Percentiles rank a stretch among this genome's conserved stretches.
These are phyloP conservation scores for Jaenimonas drosophilae DNA, from an alignment of 208 protist genomes.

Conservation along the genomic window DNA sequence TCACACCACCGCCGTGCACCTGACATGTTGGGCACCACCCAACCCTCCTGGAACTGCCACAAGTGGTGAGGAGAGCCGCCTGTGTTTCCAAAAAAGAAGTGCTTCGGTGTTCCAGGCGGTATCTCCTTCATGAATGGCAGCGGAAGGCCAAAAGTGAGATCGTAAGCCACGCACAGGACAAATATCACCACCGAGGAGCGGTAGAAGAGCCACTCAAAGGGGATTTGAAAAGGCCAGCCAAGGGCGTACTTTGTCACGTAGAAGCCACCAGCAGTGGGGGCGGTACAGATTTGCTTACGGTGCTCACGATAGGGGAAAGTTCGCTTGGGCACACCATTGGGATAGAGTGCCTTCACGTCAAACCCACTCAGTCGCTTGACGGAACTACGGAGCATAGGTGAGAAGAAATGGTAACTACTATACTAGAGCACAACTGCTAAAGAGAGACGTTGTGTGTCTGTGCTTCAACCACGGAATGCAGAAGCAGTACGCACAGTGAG, in stretches of 20 bases:
- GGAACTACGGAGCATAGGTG: slow-evolving; percentile 61
- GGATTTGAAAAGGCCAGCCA: slow-evolving; percentile 83
- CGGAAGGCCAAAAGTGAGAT: slow-evolving; percentile 77
- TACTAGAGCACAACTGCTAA: too few relatives aligned
- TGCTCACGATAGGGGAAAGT: slow-evolving; percentile 84
- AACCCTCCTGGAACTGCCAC: slow-evolving; percentile 86
- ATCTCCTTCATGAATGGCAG: slow-evolving; percentile 81
- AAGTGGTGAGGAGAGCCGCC: slow-evolving; percentile 78
- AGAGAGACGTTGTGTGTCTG: too few relatives aligned
- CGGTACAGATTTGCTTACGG: slow-evolving; percentile 73
- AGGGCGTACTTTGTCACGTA: slow-evolving; percentile 79
- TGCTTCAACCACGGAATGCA: too few relatives aligned
- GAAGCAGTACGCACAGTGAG: too few relatives aligned
- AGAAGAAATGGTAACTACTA: too few relatives aligned
- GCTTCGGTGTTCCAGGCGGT: slow-evolving; percentile 55
- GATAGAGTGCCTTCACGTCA: slow-evolving; percentile 69
- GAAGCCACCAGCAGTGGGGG: slow-evolving; percentile 74
- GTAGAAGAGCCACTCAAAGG: slow-evolving; percentile 88
- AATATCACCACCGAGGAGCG: slow-evolving; percentile 61
- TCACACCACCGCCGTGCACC: slow-evolving; percentile 67
- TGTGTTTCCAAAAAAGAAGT: slow-evolving; percentile 83
- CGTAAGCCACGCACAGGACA: slow-evolving; percentile 58
- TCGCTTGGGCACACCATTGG: slow-evolving; percentile 78
- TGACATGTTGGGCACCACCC: slow-evolving; percentile 84
- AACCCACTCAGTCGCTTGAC: slow-evolving; percentile 47